Evolutionary conservation across 1,284 basidiomycete species (phyloP), one percentile per base, ranked within the genome.

Genomic region (Leucoagaricus sp.): DNA sequence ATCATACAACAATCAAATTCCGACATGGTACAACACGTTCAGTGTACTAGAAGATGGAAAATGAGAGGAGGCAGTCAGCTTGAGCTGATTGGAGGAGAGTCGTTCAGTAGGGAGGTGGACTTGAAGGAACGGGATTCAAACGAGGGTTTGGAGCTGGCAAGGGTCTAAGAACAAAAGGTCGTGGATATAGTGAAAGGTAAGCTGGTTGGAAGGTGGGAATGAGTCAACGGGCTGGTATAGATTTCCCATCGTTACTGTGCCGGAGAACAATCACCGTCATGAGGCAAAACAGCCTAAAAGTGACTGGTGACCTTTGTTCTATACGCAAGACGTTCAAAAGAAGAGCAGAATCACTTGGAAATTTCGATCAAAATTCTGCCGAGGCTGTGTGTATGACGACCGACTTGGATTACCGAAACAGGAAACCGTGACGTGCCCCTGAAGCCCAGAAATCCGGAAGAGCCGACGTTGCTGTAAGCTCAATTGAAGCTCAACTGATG

Each of bases 1-100:
- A 61, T 44, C 29, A 51, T 50, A 54, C 59, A 60, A 53, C 61
- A 62, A 21, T 60, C 57, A 15, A 33, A 55, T 7, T 57, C 49
- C 31, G 58, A 51, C 49, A 53, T 55, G 7, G 42, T 47, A 21
- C 19, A n/a, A n/a, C n/a, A n/a, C n/a, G n/a, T n/a, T n/a, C 42
- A 23, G 10, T 15, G 23, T 5, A 3, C 13, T 38, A 38, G 4
- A 5, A 6, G 13, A 38, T 4, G 8, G 36, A 13, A 38, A 38
- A 7, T 33, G 7, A 33, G 31, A 33, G 12, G 6, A n/a, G 13
- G 4, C 13, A n/a, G 3, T 3, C 15, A 13, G 44, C 15, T 19
- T 40, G 38, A 19, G 12, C 13, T 19, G 4, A 40, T 17, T 40
- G 38, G 13, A 40, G 38, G 38, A 40, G 38, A 2, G 15, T 40